Conservation (phyloP, 1,284 basidiomycete genomes). For the Cryptococcus sp. region DNA sequence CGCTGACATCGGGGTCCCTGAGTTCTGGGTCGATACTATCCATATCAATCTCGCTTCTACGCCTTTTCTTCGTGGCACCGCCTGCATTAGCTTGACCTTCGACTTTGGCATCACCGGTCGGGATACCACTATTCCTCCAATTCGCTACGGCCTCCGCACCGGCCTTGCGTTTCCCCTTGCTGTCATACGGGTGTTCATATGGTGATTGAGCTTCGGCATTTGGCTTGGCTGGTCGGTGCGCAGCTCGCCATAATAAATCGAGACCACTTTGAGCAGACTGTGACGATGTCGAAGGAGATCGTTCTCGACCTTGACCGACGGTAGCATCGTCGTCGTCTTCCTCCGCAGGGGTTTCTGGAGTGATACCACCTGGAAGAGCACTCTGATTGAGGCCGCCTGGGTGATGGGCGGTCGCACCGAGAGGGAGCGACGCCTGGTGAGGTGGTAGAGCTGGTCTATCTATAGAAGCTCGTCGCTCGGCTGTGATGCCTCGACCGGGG, state of each 20-base stretch:
- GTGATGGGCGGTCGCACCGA: slow-evolving; percentile 17
- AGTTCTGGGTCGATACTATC: slow-evolving; percentile 19
- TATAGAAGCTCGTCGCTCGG: slow-evolving; percentile 16
- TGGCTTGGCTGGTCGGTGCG: slow-evolving; percentile 7
- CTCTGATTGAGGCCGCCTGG: slow-evolving; percentile 13
- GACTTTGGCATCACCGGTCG: slow-evolving; percentile 14
- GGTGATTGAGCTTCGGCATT: background rate
- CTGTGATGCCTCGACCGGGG: slow-evolving; percentile 3
- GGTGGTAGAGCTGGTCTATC: background rate
- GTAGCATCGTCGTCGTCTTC: slow-evolving; percentile 42
- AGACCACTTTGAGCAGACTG: slow-evolving; percentile 35
- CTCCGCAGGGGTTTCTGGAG: slow-evolving; percentile 18
- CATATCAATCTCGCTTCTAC: slow-evolving; percentile 29
- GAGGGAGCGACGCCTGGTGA: slow-evolving; percentile 8
- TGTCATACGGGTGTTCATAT: slow-evolving; percentile 8
- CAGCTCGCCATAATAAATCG: slow-evolving; percentile 36
- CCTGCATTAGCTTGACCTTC: background rate
- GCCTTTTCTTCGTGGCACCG: slow-evolving; percentile 23
- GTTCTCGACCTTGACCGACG: slow-evolving; percentile 33
- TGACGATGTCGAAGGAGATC: slow-evolving; percentile 33
- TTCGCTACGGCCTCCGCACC: slow-evolving; percentile 43
- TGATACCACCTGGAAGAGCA: slow-evolving; percentile 16
- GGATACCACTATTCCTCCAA: slow-evolving; percentile 38
- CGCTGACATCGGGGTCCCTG: background rate
- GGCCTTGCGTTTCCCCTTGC: slow-evolving; percentile 37